Base-by-base conservation (phyloP, 305 asterid genomes). In the Fraxinus sp. region DNA sequence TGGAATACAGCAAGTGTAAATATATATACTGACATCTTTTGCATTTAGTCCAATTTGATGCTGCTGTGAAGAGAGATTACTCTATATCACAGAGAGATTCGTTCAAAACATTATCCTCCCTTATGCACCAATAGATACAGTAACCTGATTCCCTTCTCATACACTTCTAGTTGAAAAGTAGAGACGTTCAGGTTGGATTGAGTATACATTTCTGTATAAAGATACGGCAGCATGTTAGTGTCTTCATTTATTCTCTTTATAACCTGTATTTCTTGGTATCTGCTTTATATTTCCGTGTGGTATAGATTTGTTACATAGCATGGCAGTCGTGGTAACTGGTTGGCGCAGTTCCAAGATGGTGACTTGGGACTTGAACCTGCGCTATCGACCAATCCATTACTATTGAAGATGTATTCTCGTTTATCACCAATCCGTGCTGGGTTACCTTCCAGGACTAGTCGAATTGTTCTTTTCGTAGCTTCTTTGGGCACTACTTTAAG, bases 1-100 rank as follows among this genome's bases (percentile, higher is more conserved):
- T 52, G 44, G 49, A 59, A 77, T 33, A 52, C 78, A 26, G 24
- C 59, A 79, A 79, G 24, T 59, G 86, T 74, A 57, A 79, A 79
- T 78, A 37, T 78, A 74, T 35, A 26, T 52, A 35, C 75, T 37
- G 41, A 22, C 20, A 77, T 16, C 9, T 66, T 66, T 82, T 64
- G 72, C 52, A 57, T 16, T 76, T 76, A 36, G 30, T 28, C 55
- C 78, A 24, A 18, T 41, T 41, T 76, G 79, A 75, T 66, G 36
- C n/a, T 41, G 66, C 9, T 11, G 66, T 41, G 59, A 77, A 30
- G 66, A 11, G 32, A 64, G 64, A 28, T 59, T 55, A 36, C 76
- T 35, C 28, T 76, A 76, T 62, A 59, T 57, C 68, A 57, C 68
- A 7, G 4, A n/a, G 13, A 2, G 22, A 20, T 59, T 59, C 13